Conservation (phyloP, 306 rosid genomes). For the Pterocarpus macrocarpus region DNA sequence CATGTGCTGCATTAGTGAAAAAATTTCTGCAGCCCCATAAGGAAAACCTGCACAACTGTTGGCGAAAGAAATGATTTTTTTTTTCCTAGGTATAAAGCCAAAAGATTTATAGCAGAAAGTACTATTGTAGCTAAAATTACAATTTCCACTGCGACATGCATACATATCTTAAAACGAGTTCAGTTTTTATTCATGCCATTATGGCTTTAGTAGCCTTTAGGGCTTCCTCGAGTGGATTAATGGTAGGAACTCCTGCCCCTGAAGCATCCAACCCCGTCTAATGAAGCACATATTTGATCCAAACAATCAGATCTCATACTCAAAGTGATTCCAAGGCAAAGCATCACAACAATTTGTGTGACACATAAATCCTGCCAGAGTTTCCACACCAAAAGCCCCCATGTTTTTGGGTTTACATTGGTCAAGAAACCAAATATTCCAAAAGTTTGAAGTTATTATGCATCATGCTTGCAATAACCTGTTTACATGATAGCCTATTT, state of each 20-base stretch:
- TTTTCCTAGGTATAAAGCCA: background rate
- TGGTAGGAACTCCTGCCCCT: background rate
- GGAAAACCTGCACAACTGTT: slow-evolving; percentile 94
- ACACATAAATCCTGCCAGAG: too few relatives aligned
- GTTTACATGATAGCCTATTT: slow-evolving; percentile 2
- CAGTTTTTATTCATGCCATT: background rate
- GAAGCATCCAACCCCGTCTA: background rate
- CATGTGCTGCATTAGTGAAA: slow-evolving; percentile 96
- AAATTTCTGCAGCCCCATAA: slow-evolving; percentile 89
- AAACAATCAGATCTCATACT: background rate
- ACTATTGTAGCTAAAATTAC: background rate
- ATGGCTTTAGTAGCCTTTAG: too few relatives aligned
- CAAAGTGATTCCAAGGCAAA: background rate
- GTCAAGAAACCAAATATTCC: too few relatives aligned
- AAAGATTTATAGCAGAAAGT: too few relatives aligned
- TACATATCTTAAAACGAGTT: too few relatives aligned
- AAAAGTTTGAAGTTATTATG: background rate
- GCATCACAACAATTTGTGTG: background rate
- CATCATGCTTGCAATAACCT: background rate
- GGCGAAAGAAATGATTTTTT: slow-evolving; percentile 31
- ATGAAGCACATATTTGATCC: background rate
- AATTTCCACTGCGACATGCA: background rate
- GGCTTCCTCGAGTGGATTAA: background rate
- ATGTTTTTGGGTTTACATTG: too few relatives aligned
- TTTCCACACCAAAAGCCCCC: too few relatives aligned